Base-by-base conservation (phyloP, 768 basidiomycete genomes). In the Leccinum boreale region DNA sequence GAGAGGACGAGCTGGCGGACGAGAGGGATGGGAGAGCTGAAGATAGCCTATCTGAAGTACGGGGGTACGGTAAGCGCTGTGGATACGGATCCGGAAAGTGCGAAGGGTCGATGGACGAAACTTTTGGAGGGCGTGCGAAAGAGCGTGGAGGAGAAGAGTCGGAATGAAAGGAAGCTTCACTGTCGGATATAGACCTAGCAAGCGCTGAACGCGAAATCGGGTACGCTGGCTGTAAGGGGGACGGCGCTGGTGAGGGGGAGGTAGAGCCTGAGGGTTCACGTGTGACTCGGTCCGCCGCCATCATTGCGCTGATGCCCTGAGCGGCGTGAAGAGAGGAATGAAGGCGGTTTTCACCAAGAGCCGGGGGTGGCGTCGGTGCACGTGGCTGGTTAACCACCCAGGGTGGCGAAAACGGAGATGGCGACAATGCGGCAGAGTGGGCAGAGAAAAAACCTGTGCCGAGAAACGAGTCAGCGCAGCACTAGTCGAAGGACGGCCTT, bases 41-140 rank as follows among this genome's bases (percentile, higher is more conserved):
- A 9, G 74, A 74, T n/a, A 60, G 29, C 55, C 73, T 64, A 49
- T 71, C 71, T 19, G 73, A 72, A 23, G 62, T 63, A 50, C 65
- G 76, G 63, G 73, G 74, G 52, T 78, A 83, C 6, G 76, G 81
- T 10, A 77, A 73, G 44, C 83, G 81, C 58, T 81, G 84, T 24
- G 87, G 85, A 73, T 88, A 85, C 23, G 86, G 86, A 71, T 90
- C 86, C 21, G 89, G 87, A 65, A 84, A 88, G 49, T 82, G 84
- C 7, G 81, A 78, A 29, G 86, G 85, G 70, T 89, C 87, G 52
- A 87, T 75, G 9, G 74, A 67, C 59, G 76, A 72, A 28, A 68
- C 72, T 70, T 78, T 80, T 39, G 75, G 78, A 50, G 74, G 78
- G 58, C 70, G 79, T 67, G 74, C 75, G 71, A 76, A 80, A 56